These are phyloP conservation scores for Curvularia hawaiiensis DNA, from an alignment of 2,329 filamentous ascomycete genomes.

Conservation along the genomic window DNA sequence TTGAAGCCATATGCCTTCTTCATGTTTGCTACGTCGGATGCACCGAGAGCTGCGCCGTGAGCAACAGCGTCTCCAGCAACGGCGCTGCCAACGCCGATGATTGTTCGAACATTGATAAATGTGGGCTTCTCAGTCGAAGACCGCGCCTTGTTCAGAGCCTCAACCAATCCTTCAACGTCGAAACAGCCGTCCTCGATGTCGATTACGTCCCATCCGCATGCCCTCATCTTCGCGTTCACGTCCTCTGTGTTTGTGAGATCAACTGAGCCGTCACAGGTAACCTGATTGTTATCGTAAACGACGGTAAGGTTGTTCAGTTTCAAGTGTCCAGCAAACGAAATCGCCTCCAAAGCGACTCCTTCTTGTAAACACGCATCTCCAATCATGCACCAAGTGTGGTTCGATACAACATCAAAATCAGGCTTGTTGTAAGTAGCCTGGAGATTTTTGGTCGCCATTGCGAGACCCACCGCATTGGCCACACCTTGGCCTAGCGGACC, in stretches of 20 bases:
- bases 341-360: conserved; percentile 62
- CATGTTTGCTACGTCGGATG: conserved; percentile 60
- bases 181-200: conserved; percentile 60
- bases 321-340: conserved; percentile 62
- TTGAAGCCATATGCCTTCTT: conserved; percentile 59
- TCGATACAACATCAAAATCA: conserved; percentile 55
- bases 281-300: conserved; percentile 66
- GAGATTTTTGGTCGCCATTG: conserved; percentile 64
- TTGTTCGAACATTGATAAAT: conserved; percentile 63
- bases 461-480: conserved; percentile 58
- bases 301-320: conserved; percentile 62
- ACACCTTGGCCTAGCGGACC: conserved; percentile 65
- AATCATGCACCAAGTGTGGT: conserved; percentile 62
- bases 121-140: conserved; percentile 56
- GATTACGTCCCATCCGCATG: conserved; percentile 62
- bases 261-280: conserved; percentile 64
- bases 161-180: conserved; percentile 56
- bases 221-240: conserved; percentile 63
- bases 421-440: conserved; percentile 63
- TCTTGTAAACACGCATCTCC: conserved; percentile 64
- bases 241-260: conserved; percentile 61
- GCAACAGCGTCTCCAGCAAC: conserved; percentile 60
- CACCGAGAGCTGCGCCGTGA: conserved; percentile 63
- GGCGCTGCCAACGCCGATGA: conserved; percentile 60
- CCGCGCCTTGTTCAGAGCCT: conserved; percentile 54